These are phyloP conservation scores for Botryosphaeria agaves DNA, from an alignment of 2,329 filamentous ascomycete species.

Conservation along the genomic window DNA sequence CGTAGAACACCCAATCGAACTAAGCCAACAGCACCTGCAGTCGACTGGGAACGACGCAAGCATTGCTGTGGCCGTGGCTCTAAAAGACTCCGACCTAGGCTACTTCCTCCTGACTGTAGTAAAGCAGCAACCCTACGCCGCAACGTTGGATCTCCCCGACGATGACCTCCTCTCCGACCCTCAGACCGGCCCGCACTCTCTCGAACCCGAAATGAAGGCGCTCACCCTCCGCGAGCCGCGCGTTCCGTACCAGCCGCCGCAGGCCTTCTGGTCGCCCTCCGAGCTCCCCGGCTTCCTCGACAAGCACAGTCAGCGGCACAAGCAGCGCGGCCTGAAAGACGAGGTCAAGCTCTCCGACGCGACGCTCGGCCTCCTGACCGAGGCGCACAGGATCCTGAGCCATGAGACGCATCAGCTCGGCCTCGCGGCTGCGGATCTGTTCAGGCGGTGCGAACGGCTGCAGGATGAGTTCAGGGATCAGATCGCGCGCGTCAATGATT, in stretches of 20 bases:
- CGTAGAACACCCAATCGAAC: constrained; percentile 28
- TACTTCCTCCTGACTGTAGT: constrained; percentile 37
- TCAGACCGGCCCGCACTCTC: constrained; percentile 1
- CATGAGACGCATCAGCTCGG: constrained; percentile 53
- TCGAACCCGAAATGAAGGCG: constrained; percentile 11
- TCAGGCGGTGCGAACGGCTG: constrained; percentile 50
- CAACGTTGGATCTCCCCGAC: constrained; percentile 31
- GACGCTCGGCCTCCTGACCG: constrained; percentile 53
- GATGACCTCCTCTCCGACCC: constrained; percentile 9
- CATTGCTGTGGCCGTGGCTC: constrained; percentile 31
- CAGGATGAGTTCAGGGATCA: constrained; percentile 52
- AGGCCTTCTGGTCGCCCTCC: constrained; percentile 40
- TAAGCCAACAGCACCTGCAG: constrained; percentile 15
- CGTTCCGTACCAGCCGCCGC: constrained; percentile 46
- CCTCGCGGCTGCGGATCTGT: constrained; percentile 53
- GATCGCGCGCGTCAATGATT: constrained; percentile 45
- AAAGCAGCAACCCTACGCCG: constrained; percentile 31
- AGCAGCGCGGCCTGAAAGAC: constrained; percentile 45
- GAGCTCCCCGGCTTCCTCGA: constrained; percentile 39
- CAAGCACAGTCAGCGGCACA: constrained; percentile 24
- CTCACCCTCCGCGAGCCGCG: constrained; percentile 44
- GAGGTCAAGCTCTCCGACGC: constrained; percentile 53
- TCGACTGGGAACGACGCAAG: constrained; percentile 10
- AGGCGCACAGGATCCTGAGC: constrained; percentile 53
- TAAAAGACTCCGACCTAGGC: constrained; percentile 39